phyloP scores from a whole-genome alignment of 2,329 filamentous ascomycete genomes.

The Aplosporella prunicola region DNA sequence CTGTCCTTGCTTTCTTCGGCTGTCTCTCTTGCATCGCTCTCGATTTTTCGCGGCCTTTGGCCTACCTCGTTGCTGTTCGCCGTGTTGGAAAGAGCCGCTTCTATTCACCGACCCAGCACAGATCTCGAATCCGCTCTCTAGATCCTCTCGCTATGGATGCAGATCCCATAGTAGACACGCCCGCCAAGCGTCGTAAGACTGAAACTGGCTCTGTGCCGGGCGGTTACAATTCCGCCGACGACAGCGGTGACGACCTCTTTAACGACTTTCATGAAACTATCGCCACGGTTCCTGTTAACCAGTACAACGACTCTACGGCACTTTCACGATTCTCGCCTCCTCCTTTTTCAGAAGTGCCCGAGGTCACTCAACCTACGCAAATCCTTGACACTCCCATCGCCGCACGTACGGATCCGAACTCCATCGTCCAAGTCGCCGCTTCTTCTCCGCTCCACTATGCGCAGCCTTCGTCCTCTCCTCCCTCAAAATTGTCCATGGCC shows the following conservation, averaged over 20 bases:
- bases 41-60: too few relatives aligned
- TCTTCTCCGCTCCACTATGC: conserved; percentile 58
- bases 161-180: conserved; percentile 1
- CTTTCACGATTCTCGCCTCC: not conserved
- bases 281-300: conserved; percentile 29
- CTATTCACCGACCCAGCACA: too few relatives aligned
- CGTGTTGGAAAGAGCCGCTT: too few relatives aligned
- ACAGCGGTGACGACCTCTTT: conserved; percentile 39
- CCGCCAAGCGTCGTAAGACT: not conserved
- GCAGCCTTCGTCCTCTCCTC: conserved; percentile 30
- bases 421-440: conserved; percentile 70
- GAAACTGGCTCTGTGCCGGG: not conserved
- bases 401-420: conserved; percentile 19
- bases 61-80: too few relatives aligned
- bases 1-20: too few relatives aligned
- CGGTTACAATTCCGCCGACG: conserved; percentile 27
- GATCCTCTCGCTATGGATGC: conserved; percentile 2
- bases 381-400: conserved; percentile 38
- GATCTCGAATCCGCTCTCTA: too few relatives aligned
- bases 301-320: not conserved
- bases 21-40: too few relatives aligned
- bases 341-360: not conserved
- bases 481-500: conserved; percentile 19
- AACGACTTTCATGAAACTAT: conserved; percentile 44
- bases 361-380: conserved; percentile 51